A percentile compares a stretch with the other conserved stretches of the same genome.
Conservation (phyloP, 176 grass and related monocot genomes). For the Cymbopogon citratus region DNA sequence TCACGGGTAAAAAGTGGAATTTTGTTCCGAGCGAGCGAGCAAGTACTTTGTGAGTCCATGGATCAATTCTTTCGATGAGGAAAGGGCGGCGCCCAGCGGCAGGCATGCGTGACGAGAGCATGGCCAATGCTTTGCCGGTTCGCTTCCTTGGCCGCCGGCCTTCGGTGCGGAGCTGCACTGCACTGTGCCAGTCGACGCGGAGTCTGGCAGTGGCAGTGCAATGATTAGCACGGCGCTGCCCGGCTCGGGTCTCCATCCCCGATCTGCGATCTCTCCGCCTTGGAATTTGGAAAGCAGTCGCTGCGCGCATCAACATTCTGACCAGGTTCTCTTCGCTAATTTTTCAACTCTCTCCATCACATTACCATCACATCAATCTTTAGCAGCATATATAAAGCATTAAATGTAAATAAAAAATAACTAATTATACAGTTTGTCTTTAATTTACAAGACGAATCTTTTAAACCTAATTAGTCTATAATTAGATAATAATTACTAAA, state of each 20-base stretch:
- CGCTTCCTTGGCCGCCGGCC: background rate
- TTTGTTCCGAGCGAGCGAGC: background rate
- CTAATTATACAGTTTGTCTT: too few species aligned
- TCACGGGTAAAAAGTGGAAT: background rate
- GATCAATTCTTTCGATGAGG: background rate
- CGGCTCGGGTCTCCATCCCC: slow-evolving; percentile 12
- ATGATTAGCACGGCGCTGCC: background rate
- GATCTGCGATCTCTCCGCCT: slow-evolving; percentile 7
- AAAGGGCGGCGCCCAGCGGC: background rate
- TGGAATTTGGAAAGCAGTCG: slow-evolving; percentile 24
- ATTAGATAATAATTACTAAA: too few species aligned
- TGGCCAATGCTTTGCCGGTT: background rate
- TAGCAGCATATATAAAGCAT: too few species aligned
- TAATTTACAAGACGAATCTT: too few species aligned
- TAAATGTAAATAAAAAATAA: too few species aligned
- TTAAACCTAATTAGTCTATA: too few species aligned
- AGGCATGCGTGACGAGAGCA: background rate
- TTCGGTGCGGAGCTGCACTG: too few species aligned
- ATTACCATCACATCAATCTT: too few species aligned
- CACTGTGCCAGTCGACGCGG: background rate
- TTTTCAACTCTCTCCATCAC: too few species aligned
- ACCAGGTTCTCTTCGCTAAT: background rate
- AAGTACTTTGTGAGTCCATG: too few species aligned
- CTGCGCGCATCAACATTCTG: background rate
- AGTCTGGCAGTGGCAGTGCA: background rate